These are phyloP conservation scores for Astragalus glycyphyllos DNA, from an alignment of 306 rosid species.

Conservation along the genomic window DNA sequence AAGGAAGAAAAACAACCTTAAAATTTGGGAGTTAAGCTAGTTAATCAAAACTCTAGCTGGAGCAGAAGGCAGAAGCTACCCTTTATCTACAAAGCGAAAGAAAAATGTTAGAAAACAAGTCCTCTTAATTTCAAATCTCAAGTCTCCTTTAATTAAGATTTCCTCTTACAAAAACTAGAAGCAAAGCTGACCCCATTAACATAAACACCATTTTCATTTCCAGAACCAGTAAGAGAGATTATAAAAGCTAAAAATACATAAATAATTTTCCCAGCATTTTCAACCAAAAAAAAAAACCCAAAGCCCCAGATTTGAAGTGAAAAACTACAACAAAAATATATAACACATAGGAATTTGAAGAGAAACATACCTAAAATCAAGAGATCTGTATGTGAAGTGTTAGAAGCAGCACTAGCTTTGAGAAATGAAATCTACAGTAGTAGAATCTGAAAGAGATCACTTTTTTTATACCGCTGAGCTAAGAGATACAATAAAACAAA, in stretches of 20 bases:
- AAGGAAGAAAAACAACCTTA: slow-evolving; percentile 45
- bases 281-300: slow-evolving; percentile 23
- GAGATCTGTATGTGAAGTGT: slow-evolving; percentile 56
- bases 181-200: slow-evolving; percentile 2
- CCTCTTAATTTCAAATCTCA: slow-evolving; percentile 1
- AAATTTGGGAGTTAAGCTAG: slow-evolving; percentile 29
- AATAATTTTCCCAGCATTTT: slow-evolving; percentile 19
- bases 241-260: slow-evolving; percentile 5
- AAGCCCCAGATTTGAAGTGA: slow-evolving; percentile 29
- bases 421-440: slow-evolving; percentile 34
- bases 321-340: background rate
- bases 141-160: slow-evolving; percentile 33
- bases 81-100: slow-evolving; percentile 47
- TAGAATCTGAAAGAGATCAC: slow-evolving; percentile 34
- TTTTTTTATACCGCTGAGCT: slow-evolving; percentile 11
- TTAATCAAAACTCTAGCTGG: slow-evolving; percentile 44
- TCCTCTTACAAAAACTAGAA: slow-evolving; percentile 18
- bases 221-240: slow-evolving; percentile 7
- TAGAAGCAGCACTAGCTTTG: slow-evolving; percentile 9
- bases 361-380: slow-evolving; percentile 36
- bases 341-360: slow-evolving; percentile 1
- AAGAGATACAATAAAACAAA: slow-evolving; percentile 27
- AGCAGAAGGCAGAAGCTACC: slow-evolving; percentile 46
- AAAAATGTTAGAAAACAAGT: slow-evolving; percentile 34
- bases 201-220: slow-evolving; percentile 12